A percentile compares a stretch with the other conserved stretches of the same genome.
These are phyloP conservation scores for Penicillium sp. DNA, from an alignment of 2,329 filamentous ascomycete species.

Conservation along the genomic window DNA sequence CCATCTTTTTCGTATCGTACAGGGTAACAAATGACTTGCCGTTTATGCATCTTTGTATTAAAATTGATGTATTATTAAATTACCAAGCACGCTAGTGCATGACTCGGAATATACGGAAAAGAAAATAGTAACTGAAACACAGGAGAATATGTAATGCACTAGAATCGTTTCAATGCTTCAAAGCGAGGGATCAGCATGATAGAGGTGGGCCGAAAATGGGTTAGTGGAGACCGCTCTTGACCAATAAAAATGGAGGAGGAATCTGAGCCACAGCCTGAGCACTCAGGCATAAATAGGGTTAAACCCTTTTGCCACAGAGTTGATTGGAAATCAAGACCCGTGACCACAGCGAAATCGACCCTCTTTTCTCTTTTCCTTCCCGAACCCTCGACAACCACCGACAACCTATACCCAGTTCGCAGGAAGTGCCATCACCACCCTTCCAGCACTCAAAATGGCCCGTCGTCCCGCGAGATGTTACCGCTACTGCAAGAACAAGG, in stretches of 20 bases:
- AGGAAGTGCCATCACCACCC: conserved; percentile 48
- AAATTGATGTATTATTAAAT: neutral
- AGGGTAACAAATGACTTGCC: neutral
- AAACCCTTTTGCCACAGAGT: conserved; percentile 41
- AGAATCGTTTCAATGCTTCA: neutral
- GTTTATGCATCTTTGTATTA: neutral
- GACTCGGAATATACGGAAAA: neutral
- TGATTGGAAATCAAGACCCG: conserved; percentile 47
- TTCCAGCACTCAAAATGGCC: conserved; percentile 81
- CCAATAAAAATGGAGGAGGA: neutral
- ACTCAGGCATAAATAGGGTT: conserved; percentile 28
- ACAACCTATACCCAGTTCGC: conserved; percentile 44
- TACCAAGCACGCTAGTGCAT: neutral
- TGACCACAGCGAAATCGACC: conserved; percentile 18
- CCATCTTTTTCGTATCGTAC: neutral
- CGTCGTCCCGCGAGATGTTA: conserved; percentile 99
- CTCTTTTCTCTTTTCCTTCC: conserved; percentile 30
- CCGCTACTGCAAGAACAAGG: conserved; percentile 99
- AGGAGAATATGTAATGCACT: neutral
- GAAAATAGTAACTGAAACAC: neutral
- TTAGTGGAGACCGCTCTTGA: neutral
- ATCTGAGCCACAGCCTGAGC: neutral
- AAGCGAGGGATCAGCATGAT: neutral
- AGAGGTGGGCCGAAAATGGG: neutral
- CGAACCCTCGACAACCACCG: conserved; percentile 37